These are phyloP conservation scores for Fonsecaea multimorphosa DNA, from an alignment of 2,329 filamentous ascomycete genomes.

Conservation along the genomic window DNA sequence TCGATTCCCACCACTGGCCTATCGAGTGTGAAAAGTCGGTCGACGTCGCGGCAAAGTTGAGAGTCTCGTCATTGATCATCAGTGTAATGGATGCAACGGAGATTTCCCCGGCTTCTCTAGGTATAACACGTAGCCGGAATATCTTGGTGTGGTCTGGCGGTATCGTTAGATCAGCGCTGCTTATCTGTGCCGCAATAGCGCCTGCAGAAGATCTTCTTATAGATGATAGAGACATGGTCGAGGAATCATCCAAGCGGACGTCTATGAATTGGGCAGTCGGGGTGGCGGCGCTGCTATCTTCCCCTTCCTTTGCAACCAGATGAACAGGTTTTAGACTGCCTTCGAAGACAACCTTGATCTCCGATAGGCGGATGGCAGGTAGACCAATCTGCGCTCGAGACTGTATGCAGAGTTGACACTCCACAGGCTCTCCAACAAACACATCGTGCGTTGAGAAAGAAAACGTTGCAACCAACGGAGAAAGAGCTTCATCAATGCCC, in stretches of 20 bases:
- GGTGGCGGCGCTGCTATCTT: slow-evolving; percentile 37
- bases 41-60: slow-evolving; percentile 71
- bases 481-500: slow-evolving; percentile 55
- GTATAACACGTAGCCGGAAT: slow-evolving; percentile 72
- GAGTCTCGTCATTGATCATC: slow-evolving; percentile 67
- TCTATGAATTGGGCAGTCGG: slow-evolving; percentile 43
- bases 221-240: slow-evolving; percentile 39
- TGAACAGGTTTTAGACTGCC: slow-evolving; percentile 55
- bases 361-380: slow-evolving; percentile 55
- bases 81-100: slow-evolving; percentile 69
- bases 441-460: slow-evolving; percentile 61
- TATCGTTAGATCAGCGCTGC: slow-evolving; percentile 69
- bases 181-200: slow-evolving; percentile 54
- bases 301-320: slow-evolving; percentile 45
- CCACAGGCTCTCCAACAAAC: slow-evolving; percentile 64
- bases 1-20: slow-evolving; percentile 53
- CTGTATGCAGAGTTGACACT: slow-evolving; percentile 61
- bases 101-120: slow-evolving; percentile 82
- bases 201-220: slow-evolving; percentile 46
- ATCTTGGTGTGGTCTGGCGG: slow-evolving; percentile 70
- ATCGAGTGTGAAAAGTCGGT: slow-evolving; percentile 47
- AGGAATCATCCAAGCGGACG: slow-evolving; percentile 46
- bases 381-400: slow-evolving; percentile 56
- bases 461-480: slow-evolving; percentile 58
- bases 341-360: slow-evolving; percentile 60